Evolutionary conservation across 495 filamentous ascomycete genomes (phyloP).

Genomic region (Trichocladium uniseriatum): DNA sequence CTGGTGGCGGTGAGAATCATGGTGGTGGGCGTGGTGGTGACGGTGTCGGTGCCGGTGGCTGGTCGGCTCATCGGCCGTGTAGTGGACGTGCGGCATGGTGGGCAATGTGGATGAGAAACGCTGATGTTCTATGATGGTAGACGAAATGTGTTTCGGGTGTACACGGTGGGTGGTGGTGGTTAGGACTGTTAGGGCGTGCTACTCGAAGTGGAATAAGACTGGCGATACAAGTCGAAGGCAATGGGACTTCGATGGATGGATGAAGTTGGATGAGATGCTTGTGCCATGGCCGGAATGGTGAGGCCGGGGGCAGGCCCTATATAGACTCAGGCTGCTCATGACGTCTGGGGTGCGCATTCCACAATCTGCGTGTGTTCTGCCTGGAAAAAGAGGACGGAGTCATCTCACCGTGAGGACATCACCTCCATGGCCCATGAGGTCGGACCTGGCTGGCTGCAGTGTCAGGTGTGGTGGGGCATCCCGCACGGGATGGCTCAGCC

Average conservation of each 20-base stretch:
- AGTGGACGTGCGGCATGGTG: constrained; percentile 3
- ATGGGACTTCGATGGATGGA: neutral
- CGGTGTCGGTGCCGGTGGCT: neutral
- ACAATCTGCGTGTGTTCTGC: constrained; percentile 9
- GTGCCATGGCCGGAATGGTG: neutral
- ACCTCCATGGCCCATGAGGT: neutral
- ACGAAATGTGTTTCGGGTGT: no score
- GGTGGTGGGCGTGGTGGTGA: neutral
- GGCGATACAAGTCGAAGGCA: no score
- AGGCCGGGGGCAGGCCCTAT: constrained; percentile 4
- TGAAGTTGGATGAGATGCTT: neutral
- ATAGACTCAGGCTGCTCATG: constrained; percentile 4
- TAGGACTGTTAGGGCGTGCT: no score
- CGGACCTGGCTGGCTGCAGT: neutral
- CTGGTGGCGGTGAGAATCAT: neutral
- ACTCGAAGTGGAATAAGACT: no score
- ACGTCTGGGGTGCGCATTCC: neutral
- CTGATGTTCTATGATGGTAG: no score
- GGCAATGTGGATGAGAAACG: neutral
- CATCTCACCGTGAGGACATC: constrained; percentile 9
- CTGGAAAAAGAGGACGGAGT: constrained; percentile 7
- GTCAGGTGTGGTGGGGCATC: neutral
- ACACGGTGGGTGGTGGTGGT: no score
- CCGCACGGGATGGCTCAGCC: constrained; percentile 5
- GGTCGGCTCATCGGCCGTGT: neutral